Conservation (phyloP, 495 filamentous ascomycete genomes). For the Aspergillus indologenus region DNA sequence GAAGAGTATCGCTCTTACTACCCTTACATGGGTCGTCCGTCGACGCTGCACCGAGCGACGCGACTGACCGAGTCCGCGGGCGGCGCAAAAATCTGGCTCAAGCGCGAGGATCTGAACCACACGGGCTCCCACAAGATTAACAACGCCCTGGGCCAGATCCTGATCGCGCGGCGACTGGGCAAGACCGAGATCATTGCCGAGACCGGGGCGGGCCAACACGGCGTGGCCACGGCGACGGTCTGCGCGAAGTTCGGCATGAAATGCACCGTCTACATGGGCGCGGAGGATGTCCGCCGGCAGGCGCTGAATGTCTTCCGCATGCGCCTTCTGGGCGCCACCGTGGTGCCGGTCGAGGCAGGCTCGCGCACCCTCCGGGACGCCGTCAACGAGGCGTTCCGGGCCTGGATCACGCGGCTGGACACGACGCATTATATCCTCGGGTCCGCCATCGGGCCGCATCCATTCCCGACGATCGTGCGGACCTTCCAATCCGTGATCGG, state of each 20-base stretch:
- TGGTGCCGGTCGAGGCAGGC: slow-evolving; percentile 84
- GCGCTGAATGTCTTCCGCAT: slow-evolving; percentile 96
- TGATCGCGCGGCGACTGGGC: slow-evolving; percentile 75
- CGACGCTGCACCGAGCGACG: slow-evolving; percentile 83
- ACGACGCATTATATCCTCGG: slow-evolving; percentile 98
- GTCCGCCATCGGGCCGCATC: slow-evolving; percentile 90
- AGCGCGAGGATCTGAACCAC: slow-evolving; percentile 91
- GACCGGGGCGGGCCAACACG: slow-evolving; percentile 95
- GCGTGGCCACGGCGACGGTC: slow-evolving; percentile 93
- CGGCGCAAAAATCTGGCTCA: slow-evolving; percentile 92
- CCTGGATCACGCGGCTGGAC: slow-evolving; percentile 80
- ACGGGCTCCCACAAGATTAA: slow-evolving; percentile 93
- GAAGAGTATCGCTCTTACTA: slow-evolving; percentile 96
- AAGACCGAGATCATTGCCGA: slow-evolving; percentile 96
- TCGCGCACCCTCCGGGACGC: slow-evolving; percentile 86
- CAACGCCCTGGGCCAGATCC: slow-evolving; percentile 86
- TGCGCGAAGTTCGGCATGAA: slow-evolving; percentile 96
- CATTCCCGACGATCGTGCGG: slow-evolving; percentile 92
- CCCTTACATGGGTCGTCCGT: slow-evolving; percentile 94
- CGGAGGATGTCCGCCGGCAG: slow-evolving; percentile 88
- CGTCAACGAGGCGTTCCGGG: slow-evolving; percentile 88
- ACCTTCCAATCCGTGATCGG: slow-evolving; percentile 95
- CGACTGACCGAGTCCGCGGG: slow-evolving; percentile 83
- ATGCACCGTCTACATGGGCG: slow-evolving; percentile 95
- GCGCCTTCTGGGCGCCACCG: slow-evolving; percentile 86